Conservation (phyloP, 306 rosid genomes). For the Castanea crenata region DNA sequence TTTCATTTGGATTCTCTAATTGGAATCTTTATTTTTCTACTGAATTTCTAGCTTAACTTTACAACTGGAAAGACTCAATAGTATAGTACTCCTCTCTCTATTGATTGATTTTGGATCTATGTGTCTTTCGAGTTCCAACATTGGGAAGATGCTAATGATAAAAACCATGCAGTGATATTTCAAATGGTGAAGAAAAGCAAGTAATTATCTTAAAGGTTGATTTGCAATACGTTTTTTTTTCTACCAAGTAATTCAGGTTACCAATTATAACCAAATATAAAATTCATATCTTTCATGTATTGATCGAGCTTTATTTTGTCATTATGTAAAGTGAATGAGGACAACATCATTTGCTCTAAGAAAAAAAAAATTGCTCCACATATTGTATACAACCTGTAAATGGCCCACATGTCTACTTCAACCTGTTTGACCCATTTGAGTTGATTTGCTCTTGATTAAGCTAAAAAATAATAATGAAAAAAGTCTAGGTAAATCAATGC, state of each 20-base stretch:
- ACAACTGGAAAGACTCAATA: constrained; percentile 1
- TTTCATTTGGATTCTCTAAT: not conserved
- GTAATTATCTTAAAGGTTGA: constrained; percentile 22
- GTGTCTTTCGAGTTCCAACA: not conserved
- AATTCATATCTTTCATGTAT: constrained; percentile 23
- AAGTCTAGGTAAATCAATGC: not conserved
- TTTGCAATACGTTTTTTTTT: constrained; percentile 6
- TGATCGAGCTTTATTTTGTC: constrained; percentile 22
- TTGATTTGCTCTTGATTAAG: constrained; percentile 10
- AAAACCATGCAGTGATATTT: constrained; percentile 26
- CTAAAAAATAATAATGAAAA: not conserved
- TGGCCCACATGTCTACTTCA: constrained; percentile 47
- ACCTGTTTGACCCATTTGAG: constrained; percentile 45
- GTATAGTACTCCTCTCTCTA: not conserved
- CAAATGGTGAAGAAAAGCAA: constrained; percentile 24
- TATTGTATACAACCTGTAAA: constrained; percentile 13
- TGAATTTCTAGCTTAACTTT: not conserved
- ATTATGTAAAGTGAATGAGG: constrained; percentile 31
- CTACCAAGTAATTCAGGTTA: constrained; percentile 23
- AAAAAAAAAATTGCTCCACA: constrained; percentile 26
- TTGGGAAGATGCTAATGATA: constrained; percentile 18
- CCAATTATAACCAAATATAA: constrained; percentile 12
- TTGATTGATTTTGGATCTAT: not conserved
- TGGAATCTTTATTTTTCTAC: not conserved
- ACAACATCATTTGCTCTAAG: constrained; percentile 60